Percentiles rank a stretch among this genome's conserved stretches.
These are phyloP conservation scores for Eimeria sp. DNA, from an alignment of 169 alveolate species.

Conservation along the genomic window DNA sequence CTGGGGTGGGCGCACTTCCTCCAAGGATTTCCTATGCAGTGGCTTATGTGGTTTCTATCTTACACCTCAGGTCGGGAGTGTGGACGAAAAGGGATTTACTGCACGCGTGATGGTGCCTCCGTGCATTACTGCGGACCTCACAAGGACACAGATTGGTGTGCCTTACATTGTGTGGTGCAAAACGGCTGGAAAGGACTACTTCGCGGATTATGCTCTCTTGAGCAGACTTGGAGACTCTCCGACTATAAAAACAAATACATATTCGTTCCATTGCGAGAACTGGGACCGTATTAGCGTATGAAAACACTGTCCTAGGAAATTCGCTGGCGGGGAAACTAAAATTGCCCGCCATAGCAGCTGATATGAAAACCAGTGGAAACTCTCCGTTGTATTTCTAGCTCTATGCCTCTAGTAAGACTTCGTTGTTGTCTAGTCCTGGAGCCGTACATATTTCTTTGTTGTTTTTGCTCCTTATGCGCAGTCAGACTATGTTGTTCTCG, in stretches of 20 bases:
- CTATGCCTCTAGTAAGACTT: neutral
- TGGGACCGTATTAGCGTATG: slow-evolving; percentile 45
- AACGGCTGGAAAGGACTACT: slow-evolving; percentile 42
- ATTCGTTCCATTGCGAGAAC: neutral
- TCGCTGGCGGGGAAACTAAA: neutral
- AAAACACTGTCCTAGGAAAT: neutral
- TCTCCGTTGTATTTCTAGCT: neutral
- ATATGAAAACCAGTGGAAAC: neutral
- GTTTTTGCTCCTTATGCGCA: slow-evolving; percentile 8
- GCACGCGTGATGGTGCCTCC: slow-evolving; percentile 54
- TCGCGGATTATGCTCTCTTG: neutral
- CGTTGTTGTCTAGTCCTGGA: neutral
- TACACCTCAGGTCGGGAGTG: slow-evolving; percentile 35
- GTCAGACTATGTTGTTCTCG: slow-evolving; percentile 26
- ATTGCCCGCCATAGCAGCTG: neutral
- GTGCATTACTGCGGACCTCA: slow-evolving; percentile 57
- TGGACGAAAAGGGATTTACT: slow-evolving; percentile 43
- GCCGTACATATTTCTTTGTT: neutral
- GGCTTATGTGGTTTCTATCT: neutral
- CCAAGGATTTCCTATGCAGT: neutral
- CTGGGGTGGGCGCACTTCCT: neutral
- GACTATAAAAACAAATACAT: neutral
- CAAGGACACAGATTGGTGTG: slow-evolving; percentile 8
- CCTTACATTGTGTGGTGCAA: slow-evolving; percentile 43
- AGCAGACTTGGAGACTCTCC: neutral